Conservation (phyloP, 352 stramenopile species). For the Globisporangium cylindrosporum region DNA sequence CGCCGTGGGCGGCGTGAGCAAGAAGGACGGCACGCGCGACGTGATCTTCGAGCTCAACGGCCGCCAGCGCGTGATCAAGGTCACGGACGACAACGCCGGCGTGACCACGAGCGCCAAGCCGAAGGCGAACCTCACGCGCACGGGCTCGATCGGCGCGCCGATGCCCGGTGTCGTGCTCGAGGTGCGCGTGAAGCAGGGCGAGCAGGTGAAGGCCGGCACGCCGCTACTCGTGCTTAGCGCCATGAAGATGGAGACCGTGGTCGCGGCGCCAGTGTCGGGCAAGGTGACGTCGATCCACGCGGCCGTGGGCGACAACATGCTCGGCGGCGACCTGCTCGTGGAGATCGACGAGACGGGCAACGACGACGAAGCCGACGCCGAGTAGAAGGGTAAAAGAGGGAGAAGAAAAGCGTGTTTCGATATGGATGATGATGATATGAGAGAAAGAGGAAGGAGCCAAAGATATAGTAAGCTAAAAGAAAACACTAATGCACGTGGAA, state of each 20-base stretch:
- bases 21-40: constrained; percentile 89
- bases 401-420: constrained; percentile 3
- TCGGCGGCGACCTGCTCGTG: constrained; percentile 93
- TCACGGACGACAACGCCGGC: constrained; percentile 88
- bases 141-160: constrained; percentile 91
- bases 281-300: constrained; percentile 90
- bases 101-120: constrained; percentile 58
- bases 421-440: constrained; percentile 2
- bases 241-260: constrained; percentile 99
- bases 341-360: constrained; percentile 91
- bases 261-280: constrained; percentile 88
- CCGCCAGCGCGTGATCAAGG: constrained; percentile 87
- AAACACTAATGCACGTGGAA: neutral
- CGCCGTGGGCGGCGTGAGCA: constrained; percentile 84
- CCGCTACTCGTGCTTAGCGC: constrained; percentile 93
- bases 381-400: constrained; percentile 1
- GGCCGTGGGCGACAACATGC: constrained; percentile 93
- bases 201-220: constrained; percentile 92
- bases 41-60: constrained; percentile 98
- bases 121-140: constrained; percentile 79
- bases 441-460: neutral
- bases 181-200: constrained; percentile 90
- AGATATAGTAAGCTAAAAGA: neutral
- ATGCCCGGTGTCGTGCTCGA: constrained; percentile 98
- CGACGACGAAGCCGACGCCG: constrained; percentile 24